These are phyloP conservation scores for Coix lacrymajobi DNA, from an alignment of 176 grass and related monocot species.

Conservation along the genomic window DNA sequence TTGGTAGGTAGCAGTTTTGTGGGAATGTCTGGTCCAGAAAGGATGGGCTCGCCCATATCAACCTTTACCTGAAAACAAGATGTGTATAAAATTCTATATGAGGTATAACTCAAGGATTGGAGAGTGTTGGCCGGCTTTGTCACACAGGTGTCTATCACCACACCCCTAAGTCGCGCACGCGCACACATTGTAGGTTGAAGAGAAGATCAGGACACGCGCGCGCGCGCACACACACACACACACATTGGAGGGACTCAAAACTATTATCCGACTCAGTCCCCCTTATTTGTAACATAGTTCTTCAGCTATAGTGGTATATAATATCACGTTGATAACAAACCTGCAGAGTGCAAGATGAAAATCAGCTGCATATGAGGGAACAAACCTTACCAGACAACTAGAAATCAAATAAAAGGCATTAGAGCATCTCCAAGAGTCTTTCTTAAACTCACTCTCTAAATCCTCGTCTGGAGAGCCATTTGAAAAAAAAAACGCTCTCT, in stretches of 20 bases:
- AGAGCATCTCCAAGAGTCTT: not conserved
- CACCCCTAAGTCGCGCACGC: not conserved
- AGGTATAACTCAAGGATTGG: constrained; percentile 7
- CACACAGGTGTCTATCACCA: not conserved
- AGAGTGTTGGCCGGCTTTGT: not conserved
- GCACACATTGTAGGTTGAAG: not conserved
- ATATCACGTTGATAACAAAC: not conserved
- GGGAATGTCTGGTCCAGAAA: constrained; percentile 66
- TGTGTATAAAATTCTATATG: not conserved
- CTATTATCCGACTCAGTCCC: not conserved
- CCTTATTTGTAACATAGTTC: not conserved
- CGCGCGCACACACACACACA: no score
- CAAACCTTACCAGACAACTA: not conserved
- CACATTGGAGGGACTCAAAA: not conserved
- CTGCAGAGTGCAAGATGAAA: not conserved
- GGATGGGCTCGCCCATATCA: constrained; percentile 88
- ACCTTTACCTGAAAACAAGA: constrained; percentile 74
- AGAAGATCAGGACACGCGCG: no score
- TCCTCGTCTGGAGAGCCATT: not conserved
- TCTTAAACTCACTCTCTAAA: not conserved
- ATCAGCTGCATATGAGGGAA: not conserved
- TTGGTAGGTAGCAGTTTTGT: constrained; percentile 67
- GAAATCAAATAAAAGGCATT: not conserved
- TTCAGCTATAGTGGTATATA: not conserved
- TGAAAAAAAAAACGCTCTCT: not conserved